These are phyloP conservation scores for Cordyceps fumosorosea DNA, from an alignment of 2,329 filamentous ascomycete species.

Conservation along the genomic window DNA sequence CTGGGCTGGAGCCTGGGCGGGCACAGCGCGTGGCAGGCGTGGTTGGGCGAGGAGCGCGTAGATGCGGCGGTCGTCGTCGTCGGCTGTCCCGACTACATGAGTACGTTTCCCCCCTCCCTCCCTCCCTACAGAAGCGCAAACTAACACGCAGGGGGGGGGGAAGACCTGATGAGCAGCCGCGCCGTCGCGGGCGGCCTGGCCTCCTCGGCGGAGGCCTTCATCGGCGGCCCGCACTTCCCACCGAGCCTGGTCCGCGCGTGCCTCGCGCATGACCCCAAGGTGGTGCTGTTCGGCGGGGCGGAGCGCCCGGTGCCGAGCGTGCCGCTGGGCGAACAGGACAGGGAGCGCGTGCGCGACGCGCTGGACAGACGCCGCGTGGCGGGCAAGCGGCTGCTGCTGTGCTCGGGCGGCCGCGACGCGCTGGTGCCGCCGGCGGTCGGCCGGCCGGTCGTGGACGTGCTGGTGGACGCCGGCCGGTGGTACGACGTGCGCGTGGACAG, in stretches of 20 bases:
- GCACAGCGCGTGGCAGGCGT: slow-evolving; percentile 77
- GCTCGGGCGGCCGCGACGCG: slow-evolving; percentile 62
- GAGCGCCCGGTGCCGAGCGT: slow-evolving; percentile 25
- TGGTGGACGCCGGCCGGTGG: slow-evolving; percentile 48
- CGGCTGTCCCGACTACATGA: slow-evolving; percentile 81
- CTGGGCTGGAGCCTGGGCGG: slow-evolving; percentile 82
- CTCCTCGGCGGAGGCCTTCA: slow-evolving; percentile 51
- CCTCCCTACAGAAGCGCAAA: not conserved
- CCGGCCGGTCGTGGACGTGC: slow-evolving; percentile 53
- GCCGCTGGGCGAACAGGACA: slow-evolving; percentile 29
- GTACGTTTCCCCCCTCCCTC: slow-evolving; percentile 35
- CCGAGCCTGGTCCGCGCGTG: slow-evolving; percentile 56
- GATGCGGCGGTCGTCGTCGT: slow-evolving; percentile 74
- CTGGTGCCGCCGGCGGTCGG: slow-evolving; percentile 62
- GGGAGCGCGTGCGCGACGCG: slow-evolving; percentile 37
- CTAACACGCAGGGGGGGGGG: not conserved
- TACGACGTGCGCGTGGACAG: slow-evolving; percentile 51
- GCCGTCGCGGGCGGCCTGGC: slow-evolving; percentile 58
- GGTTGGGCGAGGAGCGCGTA: slow-evolving; percentile 73
- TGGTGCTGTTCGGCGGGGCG: slow-evolving; percentile 56
- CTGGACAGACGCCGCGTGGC: slow-evolving; percentile 41
- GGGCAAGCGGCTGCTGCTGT: slow-evolving; percentile 58
- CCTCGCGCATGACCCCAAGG: slow-evolving; percentile 65
- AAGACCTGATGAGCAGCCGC: slow-evolving; percentile 67
- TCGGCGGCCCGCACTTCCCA: slow-evolving; percentile 76